These are phyloP conservation scores for Ceratobasidium sp. DNA, from an alignment of 1,284 basidiomycete genomes.

Conservation along the genomic window DNA sequence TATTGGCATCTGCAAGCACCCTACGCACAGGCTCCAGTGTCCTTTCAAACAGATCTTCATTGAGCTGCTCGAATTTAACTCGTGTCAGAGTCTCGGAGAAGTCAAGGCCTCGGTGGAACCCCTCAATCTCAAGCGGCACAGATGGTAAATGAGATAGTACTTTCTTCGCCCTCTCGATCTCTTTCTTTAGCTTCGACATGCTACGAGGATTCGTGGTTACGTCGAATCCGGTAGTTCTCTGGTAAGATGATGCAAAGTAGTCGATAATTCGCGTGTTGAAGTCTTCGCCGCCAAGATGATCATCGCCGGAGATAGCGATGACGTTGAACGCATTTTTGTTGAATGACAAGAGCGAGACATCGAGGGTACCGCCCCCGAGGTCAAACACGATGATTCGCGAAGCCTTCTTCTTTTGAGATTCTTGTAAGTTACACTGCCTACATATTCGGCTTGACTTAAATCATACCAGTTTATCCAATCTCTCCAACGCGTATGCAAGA, in stretches of 20 bases:
- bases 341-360: constrained; percentile 70
- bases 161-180: constrained; percentile 65
- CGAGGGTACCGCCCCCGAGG: constrained; percentile 70
- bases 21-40: constrained; percentile 99
- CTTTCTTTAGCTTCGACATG: constrained; percentile 68
- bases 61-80: constrained; percentile 99
- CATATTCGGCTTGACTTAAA: too few relatives aligned
- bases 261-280: constrained; percentile 67
- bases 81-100: constrained; percentile 97
- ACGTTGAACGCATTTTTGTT: constrained; percentile 60
- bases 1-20: constrained; percentile 99
- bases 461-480: constrained; percentile 49
- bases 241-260: constrained; percentile 66
- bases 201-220: constrained; percentile 62
- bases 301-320: constrained; percentile 8
- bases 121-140: constrained; percentile 70
- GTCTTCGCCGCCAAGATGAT: constrained; percentile 66
- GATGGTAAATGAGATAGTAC: constrained; percentile 65
- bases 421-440: neutral
- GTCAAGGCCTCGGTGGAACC: constrained; percentile 81
- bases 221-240: constrained; percentile 65
- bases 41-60: constrained; percentile 92
- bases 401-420: constrained; percentile 60
- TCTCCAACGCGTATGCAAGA: constrained; percentile 68
- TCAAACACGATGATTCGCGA: constrained; percentile 69